Evolutionary conservation across 2,329 filamentous ascomycete species (phyloP).

Genomic region (Exophiala phaeomuriformis): DNA sequence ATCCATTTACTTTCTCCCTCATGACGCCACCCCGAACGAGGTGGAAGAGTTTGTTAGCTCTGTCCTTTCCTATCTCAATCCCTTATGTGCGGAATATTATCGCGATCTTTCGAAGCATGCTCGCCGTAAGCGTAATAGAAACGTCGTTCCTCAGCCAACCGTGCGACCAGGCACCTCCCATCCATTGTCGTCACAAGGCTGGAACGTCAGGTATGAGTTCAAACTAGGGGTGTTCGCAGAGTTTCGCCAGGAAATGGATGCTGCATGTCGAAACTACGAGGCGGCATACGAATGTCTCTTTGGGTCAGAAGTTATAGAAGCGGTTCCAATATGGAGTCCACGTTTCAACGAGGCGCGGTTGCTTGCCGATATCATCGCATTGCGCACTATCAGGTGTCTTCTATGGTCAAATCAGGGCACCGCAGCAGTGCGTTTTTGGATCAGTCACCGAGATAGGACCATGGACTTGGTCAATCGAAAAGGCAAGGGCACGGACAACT

Average conservation of each 20-base stretch:
- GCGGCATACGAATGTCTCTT: slow-evolving; percentile 79
- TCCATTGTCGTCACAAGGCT: slow-evolving; percentile 74
- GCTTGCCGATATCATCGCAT: slow-evolving; percentile 70
- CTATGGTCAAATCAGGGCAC: slow-evolving; percentile 75
- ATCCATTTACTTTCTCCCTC: slow-evolving; percentile 75
- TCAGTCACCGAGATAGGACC: slow-evolving; percentile 65
- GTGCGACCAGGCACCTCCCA: slow-evolving; percentile 81
- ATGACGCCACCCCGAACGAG: slow-evolving; percentile 63
- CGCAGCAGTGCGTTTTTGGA: slow-evolving; percentile 72
- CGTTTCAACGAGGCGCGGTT: slow-evolving; percentile 91
- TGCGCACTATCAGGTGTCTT: slow-evolving; percentile 74
- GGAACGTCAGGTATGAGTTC: slow-evolving; percentile 92
- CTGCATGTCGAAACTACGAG: slow-evolving; percentile 76
- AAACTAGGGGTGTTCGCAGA: slow-evolving; percentile 87
- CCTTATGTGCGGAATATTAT: slow-evolving; percentile 79
- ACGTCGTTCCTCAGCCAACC: slow-evolving; percentile 70
- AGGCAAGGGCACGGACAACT: slow-evolving; percentile 78
- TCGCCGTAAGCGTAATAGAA: slow-evolving; percentile 76
- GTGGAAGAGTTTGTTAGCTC: slow-evolving; percentile 65
- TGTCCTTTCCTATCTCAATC: slow-evolving; percentile 65
- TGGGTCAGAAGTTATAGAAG: slow-evolving; percentile 75
- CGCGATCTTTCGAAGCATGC: slow-evolving; percentile 87
- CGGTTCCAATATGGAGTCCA: slow-evolving; percentile 80
- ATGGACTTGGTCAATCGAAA: slow-evolving; percentile 71
- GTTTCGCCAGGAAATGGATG: slow-evolving; percentile 87